Conservation (phyloP, 1,284 basidiomycete species). For the Cutaneotrichosporon mucoides region DNA sequence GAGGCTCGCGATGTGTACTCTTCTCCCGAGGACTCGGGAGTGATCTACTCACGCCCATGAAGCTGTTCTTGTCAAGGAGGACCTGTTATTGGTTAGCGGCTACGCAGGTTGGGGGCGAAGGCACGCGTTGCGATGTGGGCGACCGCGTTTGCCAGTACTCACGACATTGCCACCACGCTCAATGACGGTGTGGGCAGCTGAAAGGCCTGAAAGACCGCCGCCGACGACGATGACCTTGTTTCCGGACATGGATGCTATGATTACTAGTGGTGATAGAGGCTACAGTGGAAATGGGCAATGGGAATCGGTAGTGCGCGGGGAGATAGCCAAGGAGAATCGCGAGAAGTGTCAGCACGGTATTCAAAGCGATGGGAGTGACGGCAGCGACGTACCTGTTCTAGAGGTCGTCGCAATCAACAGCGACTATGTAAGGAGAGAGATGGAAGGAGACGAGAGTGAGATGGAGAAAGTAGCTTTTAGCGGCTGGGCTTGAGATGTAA, state of each 20-base stretch:
- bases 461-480: neutral
- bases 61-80: slow-evolving; percentile 86
- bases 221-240: slow-evolving; percentile 78
- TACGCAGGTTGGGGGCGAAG: neutral
- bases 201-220: slow-evolving; percentile 88
- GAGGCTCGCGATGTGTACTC: neutral
- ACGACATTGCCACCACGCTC: slow-evolving; percentile 89
- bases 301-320: too few species aligned
- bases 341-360: too few species aligned
- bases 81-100: slow-evolving; percentile 45
- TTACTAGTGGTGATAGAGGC: neutral
- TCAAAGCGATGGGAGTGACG: too few species aligned
- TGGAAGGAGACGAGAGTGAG: neutral
- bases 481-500: neutral
- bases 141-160: slow-evolving; percentile 16
- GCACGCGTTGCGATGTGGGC: neutral
- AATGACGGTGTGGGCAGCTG: slow-evolving; percentile 89
- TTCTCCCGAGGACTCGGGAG: neutral
- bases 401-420: neutral
- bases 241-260: slow-evolving; percentile 1
- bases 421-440: neutral
- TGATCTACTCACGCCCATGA: slow-evolving; percentile 62
- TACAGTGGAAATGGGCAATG: neutral
- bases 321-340: too few species aligned
- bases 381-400: too few species aligned